Percentiles rank a stretch among this genome's conserved stretches.
Evolutionary conservation across 441 rosid species (phyloP).

Genomic region (Arabidopsis lyrata): DNA sequence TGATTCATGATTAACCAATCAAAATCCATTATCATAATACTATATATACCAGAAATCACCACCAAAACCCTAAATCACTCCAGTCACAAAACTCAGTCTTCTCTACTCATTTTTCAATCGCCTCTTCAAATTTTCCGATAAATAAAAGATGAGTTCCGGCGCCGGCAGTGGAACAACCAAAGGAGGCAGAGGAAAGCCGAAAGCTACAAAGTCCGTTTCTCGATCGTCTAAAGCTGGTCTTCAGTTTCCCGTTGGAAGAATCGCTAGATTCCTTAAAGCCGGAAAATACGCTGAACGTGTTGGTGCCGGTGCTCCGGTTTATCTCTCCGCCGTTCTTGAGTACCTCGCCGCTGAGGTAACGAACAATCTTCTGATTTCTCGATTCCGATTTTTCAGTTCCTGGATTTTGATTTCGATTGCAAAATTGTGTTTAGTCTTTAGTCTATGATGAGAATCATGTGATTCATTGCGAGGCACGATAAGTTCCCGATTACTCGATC

Average conservation of each 20-base stretch:
- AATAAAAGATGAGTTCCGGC: slow-evolving; percentile 42
- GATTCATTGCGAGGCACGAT: too few relatives aligned
- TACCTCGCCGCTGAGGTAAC: slow-evolving; percentile 73
- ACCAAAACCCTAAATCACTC: background rate
- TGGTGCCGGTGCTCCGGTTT: slow-evolving; percentile 69
- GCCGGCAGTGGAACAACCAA: slow-evolving; percentile 40
- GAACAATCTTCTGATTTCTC: background rate
- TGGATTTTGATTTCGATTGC: background rate
- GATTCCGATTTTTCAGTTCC: background rate
- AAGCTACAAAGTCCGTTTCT: slow-evolving; percentile 53
- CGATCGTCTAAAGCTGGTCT: slow-evolving; percentile 66
- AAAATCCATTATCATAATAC: background rate
- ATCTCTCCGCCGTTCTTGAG: slow-evolving; percentile 71
- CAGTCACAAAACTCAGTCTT: background rate
- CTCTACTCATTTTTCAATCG: background rate
- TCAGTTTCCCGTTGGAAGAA: slow-evolving; percentile 65
- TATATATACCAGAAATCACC: background rate
- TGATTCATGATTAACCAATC: background rate
- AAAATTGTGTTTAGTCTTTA: background rate
- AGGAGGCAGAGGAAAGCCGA: slow-evolving; percentile 62
- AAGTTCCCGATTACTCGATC: background rate
- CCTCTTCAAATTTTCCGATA: slow-evolving; percentile 3
- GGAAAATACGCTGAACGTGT: slow-evolving; percentile 63
- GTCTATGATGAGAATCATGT: background rate
- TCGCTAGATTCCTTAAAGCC: slow-evolving; percentile 63